Evolutionary conservation across 1,284 basidiomycete genomes (phyloP).

Genomic region (Microbotryum violaceum): DNA sequence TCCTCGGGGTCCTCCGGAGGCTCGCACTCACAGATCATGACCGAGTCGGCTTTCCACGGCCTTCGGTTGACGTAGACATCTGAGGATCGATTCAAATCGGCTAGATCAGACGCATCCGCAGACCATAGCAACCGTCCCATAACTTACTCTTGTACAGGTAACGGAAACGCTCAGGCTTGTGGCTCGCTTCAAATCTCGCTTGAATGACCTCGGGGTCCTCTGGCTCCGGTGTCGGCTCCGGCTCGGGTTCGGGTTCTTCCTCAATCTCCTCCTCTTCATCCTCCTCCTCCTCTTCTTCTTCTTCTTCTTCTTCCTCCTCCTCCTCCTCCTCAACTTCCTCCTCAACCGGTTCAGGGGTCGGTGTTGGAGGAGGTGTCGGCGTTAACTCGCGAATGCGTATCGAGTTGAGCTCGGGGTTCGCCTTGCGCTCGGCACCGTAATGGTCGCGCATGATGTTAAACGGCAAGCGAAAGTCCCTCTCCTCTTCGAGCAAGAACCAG

Average conservation of each 20-base stretch:
- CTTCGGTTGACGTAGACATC: slow-evolving; percentile 20
- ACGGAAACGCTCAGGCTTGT: slow-evolving; percentile 39
- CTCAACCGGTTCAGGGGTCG: no score
- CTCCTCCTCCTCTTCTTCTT: slow-evolving; percentile 3
- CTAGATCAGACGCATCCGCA: slow-evolving; percentile 25
- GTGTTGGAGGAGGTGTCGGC: no score
- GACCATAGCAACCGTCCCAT: slow-evolving; percentile 31
- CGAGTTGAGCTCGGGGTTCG: background rate
- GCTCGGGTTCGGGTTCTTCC: no score
- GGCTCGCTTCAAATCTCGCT: slow-evolving; percentile 10
- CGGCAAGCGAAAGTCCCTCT: slow-evolving; percentile 41
- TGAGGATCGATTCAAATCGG: slow-evolving; percentile 7
- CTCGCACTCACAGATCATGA: slow-evolving; percentile 42
- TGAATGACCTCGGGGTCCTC: slow-evolving; percentile 6
- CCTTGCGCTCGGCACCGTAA: slow-evolving; percentile 35
- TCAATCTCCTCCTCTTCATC: slow-evolving; percentile 5
- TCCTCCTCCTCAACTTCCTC: no score
- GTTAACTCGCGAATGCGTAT: background rate
- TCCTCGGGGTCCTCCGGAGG: slow-evolving; percentile 27
- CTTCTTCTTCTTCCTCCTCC: background rate
- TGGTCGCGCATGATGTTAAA: slow-evolving; percentile 41
- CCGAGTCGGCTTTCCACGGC: slow-evolving; percentile 12
- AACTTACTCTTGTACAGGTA: slow-evolving; percentile 39
- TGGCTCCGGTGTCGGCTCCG: background rate
- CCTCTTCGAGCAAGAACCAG: slow-evolving; percentile 14